A percentile compares a stretch with the other conserved stretches of the same genome.
Evolutionary conservation across 306 rosid species (phyloP).

Genomic region (Parietaria judaica): DNA sequence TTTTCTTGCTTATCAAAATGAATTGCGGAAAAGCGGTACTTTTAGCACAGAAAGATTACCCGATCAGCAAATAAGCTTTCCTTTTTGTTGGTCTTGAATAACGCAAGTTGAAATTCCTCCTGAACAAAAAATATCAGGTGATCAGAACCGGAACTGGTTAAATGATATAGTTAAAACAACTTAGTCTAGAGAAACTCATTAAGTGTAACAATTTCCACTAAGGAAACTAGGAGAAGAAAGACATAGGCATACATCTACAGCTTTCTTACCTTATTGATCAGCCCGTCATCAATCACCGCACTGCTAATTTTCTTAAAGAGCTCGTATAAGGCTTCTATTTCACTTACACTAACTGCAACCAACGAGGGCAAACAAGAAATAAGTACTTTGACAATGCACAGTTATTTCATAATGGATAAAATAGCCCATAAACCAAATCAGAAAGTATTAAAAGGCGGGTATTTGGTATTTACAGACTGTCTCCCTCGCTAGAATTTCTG

Average conservation of each 20-base stretch:
- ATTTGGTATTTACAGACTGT: slow-evolving; percentile 56
- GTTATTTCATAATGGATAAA: slow-evolving; percentile 3
- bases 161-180: neutral
- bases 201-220: neutral
- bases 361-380: slow-evolving; percentile 4
- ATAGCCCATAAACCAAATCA: neutral
- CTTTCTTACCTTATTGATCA: slow-evolving; percentile 58
- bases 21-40: neutral
- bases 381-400: neutral
- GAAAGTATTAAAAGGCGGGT: slow-evolving; percentile 22
- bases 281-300: slow-evolving; percentile 61
- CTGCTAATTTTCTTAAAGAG: slow-evolving; percentile 73
- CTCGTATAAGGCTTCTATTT: slow-evolving; percentile 78
- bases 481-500: slow-evolving; percentile 81
- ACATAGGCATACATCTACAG: neutral
- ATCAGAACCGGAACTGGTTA: neutral
- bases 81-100: slow-evolving; percentile 68
- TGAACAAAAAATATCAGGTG: slow-evolving; percentile 10
- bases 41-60: slow-evolving; percentile 30
- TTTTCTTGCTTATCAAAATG: neutral
- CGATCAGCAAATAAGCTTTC: slow-evolving; percentile 82
- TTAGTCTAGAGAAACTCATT: neutral
- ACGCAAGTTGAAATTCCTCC: slow-evolving; percentile 79
- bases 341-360: slow-evolving; percentile 77
- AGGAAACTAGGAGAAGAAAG: neutral